Evolutionary conservation across 139 green algal species (phyloP), one percentile per base, ranked within the genome.

Genomic region (Trebouxia sp.): DNA sequence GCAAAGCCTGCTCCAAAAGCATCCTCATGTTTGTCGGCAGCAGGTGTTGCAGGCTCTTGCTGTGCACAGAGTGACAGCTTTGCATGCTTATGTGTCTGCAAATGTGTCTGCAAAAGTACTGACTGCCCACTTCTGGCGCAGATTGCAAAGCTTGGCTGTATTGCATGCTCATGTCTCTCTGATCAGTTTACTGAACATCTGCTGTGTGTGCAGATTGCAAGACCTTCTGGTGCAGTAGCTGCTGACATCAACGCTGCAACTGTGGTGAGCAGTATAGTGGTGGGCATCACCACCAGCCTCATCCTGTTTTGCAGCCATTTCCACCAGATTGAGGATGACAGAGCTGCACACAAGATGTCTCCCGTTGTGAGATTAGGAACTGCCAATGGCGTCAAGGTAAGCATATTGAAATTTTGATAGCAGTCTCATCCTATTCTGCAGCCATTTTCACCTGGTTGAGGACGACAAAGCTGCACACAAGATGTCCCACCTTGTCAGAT

Each of bases 261-360:
- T 51, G 89, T 85, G 75, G 76, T 82, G 3, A 43, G 80, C 7
- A 83, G 88, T 7, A 48, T 88, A 12, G 65, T 97, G 35, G 89
- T 98, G 1, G 96, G 96, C 42, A 45, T 94, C 47, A 97, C 92
- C 48, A 98, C 95, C 30, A 94, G 91, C 30, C 70, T 87, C 80
- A 97, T 99, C 83, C 89, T 99, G 9, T 97, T 99, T 87, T 97
- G 92, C 86, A 94, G 87, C 72, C 96, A 99, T 89, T 99, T 97
- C 78, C 96, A 99, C 81, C 94, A 96, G 81, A 92, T 96, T 55
- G 88, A 93, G 30, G 93, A 92, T 5, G 95, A 98, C 80, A 84
- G 30, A 0, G 85, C 86, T 3, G 87, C 88, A 11, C 91, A 91
- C 55, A 98, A 98, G 85, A 84, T 88, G 55, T 98, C 95, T 8